Conservation (phyloP, 805 yeast genomes). For the Jamesozyma spencerorum region DNA sequence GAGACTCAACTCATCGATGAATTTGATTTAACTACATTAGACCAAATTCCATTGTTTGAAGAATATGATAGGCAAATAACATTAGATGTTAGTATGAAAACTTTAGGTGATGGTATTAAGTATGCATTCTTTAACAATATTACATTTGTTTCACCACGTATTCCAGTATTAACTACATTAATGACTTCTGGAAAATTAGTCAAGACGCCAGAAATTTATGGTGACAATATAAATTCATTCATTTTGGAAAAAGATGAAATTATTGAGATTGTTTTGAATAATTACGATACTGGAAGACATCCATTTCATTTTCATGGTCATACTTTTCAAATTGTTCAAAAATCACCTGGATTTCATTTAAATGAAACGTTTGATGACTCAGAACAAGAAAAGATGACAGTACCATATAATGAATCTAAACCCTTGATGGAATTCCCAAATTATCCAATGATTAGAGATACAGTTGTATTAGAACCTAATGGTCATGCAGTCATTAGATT, state of each 20-base stretch:
- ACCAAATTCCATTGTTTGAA: conserved; percentile 40
- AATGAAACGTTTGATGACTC: conserved; percentile 26
- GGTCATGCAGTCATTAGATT: conserved; percentile 65
- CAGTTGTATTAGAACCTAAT: conserved; percentile 55
- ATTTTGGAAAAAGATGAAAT: conserved; percentile 53
- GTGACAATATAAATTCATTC: conserved; percentile 57
- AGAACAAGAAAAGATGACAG: conserved; percentile 30
- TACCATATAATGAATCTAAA: conserved; percentile 44
- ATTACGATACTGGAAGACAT: conserved; percentile 70
- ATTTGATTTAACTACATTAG: conserved; percentile 31
- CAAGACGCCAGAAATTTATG: conserved; percentile 55
- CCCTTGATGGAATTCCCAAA: conserved; percentile 41
- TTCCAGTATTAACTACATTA: conserved; percentile 61
- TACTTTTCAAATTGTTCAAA: conserved; percentile 51
- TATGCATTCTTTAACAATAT: conserved; percentile 69
- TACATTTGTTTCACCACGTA: conserved; percentile 56
- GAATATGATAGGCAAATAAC: conserved; percentile 56
- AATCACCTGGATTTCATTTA: conserved; percentile 44
- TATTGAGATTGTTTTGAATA: conserved; percentile 69
- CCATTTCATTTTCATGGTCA: conserved; percentile 78
- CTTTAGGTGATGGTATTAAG: conserved; percentile 63
- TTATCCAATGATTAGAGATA: conserved; percentile 60
- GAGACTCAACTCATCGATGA: conserved; percentile 25
- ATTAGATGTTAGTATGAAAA: conserved; percentile 54
- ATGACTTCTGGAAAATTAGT: conserved; percentile 51